A percentile compares a stretch with the other conserved stretches of the same genome.
These are phyloP conservation scores for Manihot esculenta DNA, from an alignment of 441 rosid genomes.

Conservation along the genomic window DNA sequence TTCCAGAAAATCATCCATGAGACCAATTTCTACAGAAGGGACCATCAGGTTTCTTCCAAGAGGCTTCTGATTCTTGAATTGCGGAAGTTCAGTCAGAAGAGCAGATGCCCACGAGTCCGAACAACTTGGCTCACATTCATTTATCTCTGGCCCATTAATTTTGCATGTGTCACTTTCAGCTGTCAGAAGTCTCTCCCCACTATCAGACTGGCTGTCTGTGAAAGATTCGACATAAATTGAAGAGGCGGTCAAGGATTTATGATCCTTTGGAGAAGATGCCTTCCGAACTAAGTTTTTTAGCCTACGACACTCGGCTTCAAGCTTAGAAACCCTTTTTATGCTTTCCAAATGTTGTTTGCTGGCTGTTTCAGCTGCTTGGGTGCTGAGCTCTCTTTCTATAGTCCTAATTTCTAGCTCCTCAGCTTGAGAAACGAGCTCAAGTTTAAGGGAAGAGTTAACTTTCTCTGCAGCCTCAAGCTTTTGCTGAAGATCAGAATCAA, in stretches of 20 bases:
- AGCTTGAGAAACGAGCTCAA: constrained; percentile 46
- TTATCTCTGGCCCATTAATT: constrained; percentile 24
- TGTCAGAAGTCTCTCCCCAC: constrained; percentile 47
- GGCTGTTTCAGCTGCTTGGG: constrained; percentile 80
- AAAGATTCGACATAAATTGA: constrained; percentile 55
- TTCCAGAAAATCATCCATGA: constrained; percentile 97
- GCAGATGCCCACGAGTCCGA: constrained; percentile 37
- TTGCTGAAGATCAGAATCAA: constrained; percentile 36
- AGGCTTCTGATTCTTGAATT: constrained; percentile 36
- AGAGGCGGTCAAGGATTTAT: constrained; percentile 37
- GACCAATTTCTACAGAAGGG: constrained; percentile 53
- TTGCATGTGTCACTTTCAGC: constrained; percentile 47
- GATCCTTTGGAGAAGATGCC: constrained; percentile 33
- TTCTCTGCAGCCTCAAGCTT: constrained; percentile 60
- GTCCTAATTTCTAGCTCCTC: constrained; percentile 61
- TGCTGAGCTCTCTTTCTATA: constrained; percentile 76
- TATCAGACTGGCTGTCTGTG: constrained; percentile 64
- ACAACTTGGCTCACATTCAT: constrained; percentile 31
- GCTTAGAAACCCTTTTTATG: constrained; percentile 67
- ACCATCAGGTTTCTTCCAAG: constrained; percentile 40
- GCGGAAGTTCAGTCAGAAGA: constrained; percentile 29
- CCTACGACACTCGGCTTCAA: constrained; percentile 79
- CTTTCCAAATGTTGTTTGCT: constrained; percentile 86
- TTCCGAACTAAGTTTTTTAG: constrained; percentile 55
- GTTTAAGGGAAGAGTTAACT: constrained; percentile 59